These are phyloP conservation scores for Azolla pinnata DNA, from an alignment of 75 land plant genomes.

Conservation along the genomic window DNA sequence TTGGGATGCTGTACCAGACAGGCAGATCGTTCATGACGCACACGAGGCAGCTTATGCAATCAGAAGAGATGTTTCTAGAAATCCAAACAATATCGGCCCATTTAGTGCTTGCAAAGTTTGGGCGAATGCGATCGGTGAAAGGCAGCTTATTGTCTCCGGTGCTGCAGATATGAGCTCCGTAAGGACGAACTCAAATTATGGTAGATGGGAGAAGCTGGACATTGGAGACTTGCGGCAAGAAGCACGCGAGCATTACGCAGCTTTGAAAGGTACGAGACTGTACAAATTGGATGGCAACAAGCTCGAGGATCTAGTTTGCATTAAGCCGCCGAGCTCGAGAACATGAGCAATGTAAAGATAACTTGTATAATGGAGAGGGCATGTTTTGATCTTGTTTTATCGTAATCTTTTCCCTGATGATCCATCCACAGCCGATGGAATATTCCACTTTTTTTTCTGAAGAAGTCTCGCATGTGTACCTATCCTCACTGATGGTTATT, in stretches of 20 bases:
- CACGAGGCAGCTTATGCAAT: constrained; percentile 57
- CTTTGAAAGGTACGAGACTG: constrained; percentile 58
- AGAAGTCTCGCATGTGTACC: too few species aligned
- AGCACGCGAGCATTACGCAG: constrained; percentile 52
- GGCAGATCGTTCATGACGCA: constrained; percentile 45
- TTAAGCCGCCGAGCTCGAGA: constrained; percentile 22
- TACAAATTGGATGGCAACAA: constrained; percentile 95
- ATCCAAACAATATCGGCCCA: constrained; percentile 40
- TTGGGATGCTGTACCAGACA: constrained; percentile 71
- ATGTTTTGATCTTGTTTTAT: too few species aligned
- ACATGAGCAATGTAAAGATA: neutral
- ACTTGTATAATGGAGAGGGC: too few species aligned
- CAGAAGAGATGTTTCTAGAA: constrained; percentile 28
- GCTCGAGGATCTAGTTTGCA: constrained; percentile 82
- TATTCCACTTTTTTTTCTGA: too few species aligned
- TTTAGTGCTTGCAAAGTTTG: constrained; percentile 70
- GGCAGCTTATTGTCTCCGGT: constrained; percentile 64
- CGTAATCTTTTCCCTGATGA: too few species aligned
- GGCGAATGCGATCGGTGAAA: constrained; percentile 37
- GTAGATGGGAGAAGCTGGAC: constrained; percentile 66
- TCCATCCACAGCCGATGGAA: too few species aligned
- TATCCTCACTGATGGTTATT: too few species aligned
- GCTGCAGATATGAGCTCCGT: constrained; percentile 60
- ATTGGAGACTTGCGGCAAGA: constrained; percentile 43
- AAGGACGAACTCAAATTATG: constrained; percentile 67